Evolutionary conservation across 2,329 filamentous ascomycete genomes (phyloP).

Genomic region (Dothideomycetes sp.): DNA sequence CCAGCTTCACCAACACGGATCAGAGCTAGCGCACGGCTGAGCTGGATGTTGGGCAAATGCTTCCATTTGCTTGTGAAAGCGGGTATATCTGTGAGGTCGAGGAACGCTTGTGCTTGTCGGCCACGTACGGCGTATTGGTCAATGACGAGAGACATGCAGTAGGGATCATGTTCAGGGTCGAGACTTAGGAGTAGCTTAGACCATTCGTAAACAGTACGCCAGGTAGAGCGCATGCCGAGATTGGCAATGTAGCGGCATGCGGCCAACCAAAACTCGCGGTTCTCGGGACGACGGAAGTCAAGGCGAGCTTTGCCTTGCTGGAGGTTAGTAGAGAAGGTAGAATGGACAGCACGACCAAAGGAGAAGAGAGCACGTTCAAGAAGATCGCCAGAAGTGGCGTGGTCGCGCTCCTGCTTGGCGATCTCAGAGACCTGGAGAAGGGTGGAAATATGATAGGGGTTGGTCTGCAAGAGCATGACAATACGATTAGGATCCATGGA

Average conservation of each 20-base stretch:
- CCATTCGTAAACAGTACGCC: constrained; percentile 90
- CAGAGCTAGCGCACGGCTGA: constrained; percentile 68
- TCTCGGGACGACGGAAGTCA: constrained; percentile 73
- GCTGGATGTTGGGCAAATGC: constrained; percentile 60
- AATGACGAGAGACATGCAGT: constrained; percentile 69
- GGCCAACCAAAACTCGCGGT: constrained; percentile 85
- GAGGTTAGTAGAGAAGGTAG: constrained; percentile 67
- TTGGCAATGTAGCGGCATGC: constrained; percentile 83
- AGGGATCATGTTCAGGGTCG: constrained; percentile 66
- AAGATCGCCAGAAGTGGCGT: constrained; percentile 75
- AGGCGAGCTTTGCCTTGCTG: constrained; percentile 70
- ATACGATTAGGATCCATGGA: constrained; percentile 76
- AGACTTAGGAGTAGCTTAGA: constrained; percentile 72
- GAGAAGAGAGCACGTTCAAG: constrained; percentile 87
- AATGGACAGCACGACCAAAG: constrained; percentile 81
- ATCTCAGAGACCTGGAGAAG: constrained; percentile 91
- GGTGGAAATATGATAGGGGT: constrained; percentile 86
- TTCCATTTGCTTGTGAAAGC: constrained; percentile 40
- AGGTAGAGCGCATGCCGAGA: constrained; percentile 82
- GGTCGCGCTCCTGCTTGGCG: constrained; percentile 83
- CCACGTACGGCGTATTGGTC: constrained; percentile 80
- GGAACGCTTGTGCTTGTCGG: constrained; percentile 64
- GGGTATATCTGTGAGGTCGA: constrained; percentile 54
- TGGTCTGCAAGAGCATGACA: constrained; percentile 61
- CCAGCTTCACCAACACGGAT: constrained; percentile 58